These are phyloP conservation scores for Starmerella apicola DNA, from an alignment of 805 yeast species.

Conservation along the genomic window DNA sequence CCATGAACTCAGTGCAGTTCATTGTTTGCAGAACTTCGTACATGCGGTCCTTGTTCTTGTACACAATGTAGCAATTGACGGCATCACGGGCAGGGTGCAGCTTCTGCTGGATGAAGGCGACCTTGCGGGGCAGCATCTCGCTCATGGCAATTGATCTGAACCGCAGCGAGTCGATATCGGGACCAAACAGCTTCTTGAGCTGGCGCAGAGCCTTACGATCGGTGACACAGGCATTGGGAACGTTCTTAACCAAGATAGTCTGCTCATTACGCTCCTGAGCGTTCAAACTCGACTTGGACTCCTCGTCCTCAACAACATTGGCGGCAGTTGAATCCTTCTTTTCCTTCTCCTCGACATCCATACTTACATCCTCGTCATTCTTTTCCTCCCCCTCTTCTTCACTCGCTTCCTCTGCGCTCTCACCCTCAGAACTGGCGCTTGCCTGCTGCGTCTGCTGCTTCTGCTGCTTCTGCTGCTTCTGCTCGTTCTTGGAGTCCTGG, in stretches of 20 bases:
- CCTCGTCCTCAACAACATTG: constrained; percentile 19
- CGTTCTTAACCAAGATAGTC: constrained; percentile 86
- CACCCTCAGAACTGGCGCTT: neutral
- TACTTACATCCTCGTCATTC: neutral
- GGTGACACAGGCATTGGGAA: constrained; percentile 51
- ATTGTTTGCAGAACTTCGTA: constrained; percentile 33
- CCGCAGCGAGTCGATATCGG: constrained; percentile 43
- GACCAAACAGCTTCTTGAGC: constrained; percentile 50
- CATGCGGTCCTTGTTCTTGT: constrained; percentile 36
- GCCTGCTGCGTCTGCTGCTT: neutral
- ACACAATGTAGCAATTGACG: constrained; percentile 82
- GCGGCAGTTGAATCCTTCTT: constrained; percentile 4
- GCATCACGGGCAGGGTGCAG: constrained; percentile 68
- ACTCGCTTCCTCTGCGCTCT: neutral
- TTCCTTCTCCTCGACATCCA: neutral
- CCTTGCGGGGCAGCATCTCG: constrained; percentile 80
- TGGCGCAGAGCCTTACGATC: constrained; percentile 47
- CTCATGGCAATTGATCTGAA: constrained; percentile 86
- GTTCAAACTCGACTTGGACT: constrained; percentile 9
- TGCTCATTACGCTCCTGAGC: constrained; percentile 65
- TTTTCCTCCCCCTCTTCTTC: neutral
- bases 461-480: neutral
- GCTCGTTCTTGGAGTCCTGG: constrained; percentile 13
- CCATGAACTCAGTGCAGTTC: constrained; percentile 57
- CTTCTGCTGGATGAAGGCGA: constrained; percentile 72